These are phyloP conservation scores for Alternaria sp. DNA, from an alignment of 2,329 filamentous ascomycete genomes.

Conservation along the genomic window DNA sequence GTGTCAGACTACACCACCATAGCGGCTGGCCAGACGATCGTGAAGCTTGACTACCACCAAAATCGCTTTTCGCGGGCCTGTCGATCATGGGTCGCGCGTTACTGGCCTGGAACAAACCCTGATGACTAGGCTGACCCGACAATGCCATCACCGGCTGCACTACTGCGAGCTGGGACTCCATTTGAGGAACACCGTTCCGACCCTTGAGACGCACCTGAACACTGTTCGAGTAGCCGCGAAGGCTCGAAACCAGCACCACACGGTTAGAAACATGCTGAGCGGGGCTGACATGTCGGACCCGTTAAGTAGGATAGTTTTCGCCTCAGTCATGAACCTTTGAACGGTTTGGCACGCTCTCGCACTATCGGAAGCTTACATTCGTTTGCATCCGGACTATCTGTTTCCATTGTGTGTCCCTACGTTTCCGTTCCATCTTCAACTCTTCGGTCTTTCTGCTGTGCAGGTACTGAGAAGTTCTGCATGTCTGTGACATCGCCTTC, in stretches of 20 bases:
- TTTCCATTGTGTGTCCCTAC: slow-evolving; percentile 18
- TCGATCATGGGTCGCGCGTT: slow-evolving; percentile 24
- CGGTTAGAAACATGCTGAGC: slow-evolving; percentile 39
- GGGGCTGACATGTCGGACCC: slow-evolving; percentile 24
- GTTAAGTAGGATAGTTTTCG: slow-evolving; percentile 34
- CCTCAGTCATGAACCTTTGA: slow-evolving; percentile 35
- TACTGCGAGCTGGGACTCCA: slow-evolving; percentile 25
- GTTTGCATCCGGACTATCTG: slow-evolving; percentile 31
- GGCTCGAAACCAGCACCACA: slow-evolving; percentile 33
- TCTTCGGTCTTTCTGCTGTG: slow-evolving; percentile 40
- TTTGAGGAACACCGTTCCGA: slow-evolving; percentile 15
- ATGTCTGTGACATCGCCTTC: slow-evolving; percentile 40
- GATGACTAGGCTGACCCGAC: slow-evolving; percentile 28
- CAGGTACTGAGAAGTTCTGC: slow-evolving; percentile 44
- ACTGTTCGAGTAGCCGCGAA: slow-evolving; percentile 37
- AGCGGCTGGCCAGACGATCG: slow-evolving; percentile 43
- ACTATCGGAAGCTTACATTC: slow-evolving; percentile 34
- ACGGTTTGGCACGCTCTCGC: slow-evolving; percentile 36
- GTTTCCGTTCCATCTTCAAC: slow-evolving; percentile 31
- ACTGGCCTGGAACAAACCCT: slow-evolving; percentile 20
- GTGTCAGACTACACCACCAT: slow-evolving; percentile 41
- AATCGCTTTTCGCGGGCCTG: slow-evolving; percentile 22
- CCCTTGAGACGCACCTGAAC: slow-evolving; percentile 30
- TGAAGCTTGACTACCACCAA: slow-evolving; percentile 40
- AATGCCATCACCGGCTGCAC: slow-evolving; percentile 30